Evolutionary conservation across 352 stramenopile genomes (phyloP).

Genomic region (Phytophthora gonapodyides): DNA sequence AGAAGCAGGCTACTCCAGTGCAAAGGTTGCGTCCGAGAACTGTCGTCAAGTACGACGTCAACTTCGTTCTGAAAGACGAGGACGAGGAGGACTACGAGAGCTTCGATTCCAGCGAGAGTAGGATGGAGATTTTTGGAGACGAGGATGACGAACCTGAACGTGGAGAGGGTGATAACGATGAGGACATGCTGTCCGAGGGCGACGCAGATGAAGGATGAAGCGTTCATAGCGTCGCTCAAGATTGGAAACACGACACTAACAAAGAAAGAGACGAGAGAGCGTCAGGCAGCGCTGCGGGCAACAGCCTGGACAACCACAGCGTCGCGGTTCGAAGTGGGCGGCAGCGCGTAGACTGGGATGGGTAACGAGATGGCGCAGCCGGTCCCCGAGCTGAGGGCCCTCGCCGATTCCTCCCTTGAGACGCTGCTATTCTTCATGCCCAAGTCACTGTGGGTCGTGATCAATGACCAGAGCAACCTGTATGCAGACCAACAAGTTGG

Average conservation of each 20-base stretch:
- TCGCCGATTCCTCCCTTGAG: not conserved
- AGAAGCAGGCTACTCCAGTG: not conserved
- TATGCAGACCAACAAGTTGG: not conserved
- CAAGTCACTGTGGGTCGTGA: not conserved
- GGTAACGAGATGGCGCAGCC: not conserved
- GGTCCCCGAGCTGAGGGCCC: not conserved
- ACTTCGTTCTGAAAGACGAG: constrained; percentile 3
- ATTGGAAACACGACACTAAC: not conserved
- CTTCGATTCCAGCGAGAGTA: not conserved
- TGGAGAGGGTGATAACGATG: not conserved
- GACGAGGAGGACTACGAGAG: constrained; percentile 1
- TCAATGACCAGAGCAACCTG: not conserved
- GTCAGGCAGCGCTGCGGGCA: not conserved
- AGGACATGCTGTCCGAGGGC: not conserved
- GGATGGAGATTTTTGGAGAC: not conserved
- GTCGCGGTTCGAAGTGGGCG: not conserved
- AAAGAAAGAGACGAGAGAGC: not conserved
- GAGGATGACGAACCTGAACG: not conserved
- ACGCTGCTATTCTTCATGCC: not conserved
- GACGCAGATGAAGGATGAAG: constrained; percentile 5
- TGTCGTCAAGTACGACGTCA: constrained; percentile 2
- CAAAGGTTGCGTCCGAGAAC: not conserved
- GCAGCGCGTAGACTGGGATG: not conserved
- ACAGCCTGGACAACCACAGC: not conserved
- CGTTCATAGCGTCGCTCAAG: not conserved